These are phyloP conservation scores for Tranzscheliella williamsii DNA, from an alignment of 1,284 basidiomycete genomes.

Conservation along the genomic window DNA sequence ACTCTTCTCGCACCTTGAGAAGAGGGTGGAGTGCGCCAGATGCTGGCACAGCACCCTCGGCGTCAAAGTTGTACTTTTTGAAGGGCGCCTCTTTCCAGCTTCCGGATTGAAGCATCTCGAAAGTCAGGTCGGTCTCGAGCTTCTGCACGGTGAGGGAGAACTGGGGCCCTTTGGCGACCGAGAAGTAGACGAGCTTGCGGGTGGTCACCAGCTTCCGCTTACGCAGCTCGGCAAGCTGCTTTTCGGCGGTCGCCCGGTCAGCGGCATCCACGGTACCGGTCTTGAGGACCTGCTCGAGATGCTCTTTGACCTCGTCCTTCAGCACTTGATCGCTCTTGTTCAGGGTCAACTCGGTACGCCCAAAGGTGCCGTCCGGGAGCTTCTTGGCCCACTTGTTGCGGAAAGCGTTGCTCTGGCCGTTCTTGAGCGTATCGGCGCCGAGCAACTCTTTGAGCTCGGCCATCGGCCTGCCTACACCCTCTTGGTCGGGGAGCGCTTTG, in stretches of 20 bases:
- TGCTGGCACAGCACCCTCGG: slow-evolving; percentile 82
- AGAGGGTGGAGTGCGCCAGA: slow-evolving; percentile 94
- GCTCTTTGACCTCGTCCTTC: slow-evolving; percentile 64
- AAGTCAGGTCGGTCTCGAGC: slow-evolving; percentile 95
- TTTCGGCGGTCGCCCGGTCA: slow-evolving; percentile 71
- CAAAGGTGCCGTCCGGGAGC: slow-evolving; percentile 82
- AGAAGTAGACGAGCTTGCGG: slow-evolving; percentile 88
- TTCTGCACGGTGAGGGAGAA: slow-evolving; percentile 94
- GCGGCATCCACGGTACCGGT: slow-evolving; percentile 69
- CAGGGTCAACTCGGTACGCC: slow-evolving; percentile 66
- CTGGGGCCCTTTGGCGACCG: slow-evolving; percentile 78
- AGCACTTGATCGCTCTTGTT: slow-evolving; percentile 33
- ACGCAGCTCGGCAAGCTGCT: slow-evolving; percentile 66
- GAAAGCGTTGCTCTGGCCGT: slow-evolving; percentile 90
- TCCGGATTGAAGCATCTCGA: slow-evolving; percentile 82
- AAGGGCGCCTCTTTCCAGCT: slow-evolving; percentile 65
- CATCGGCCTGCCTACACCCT: slow-evolving; percentile 43
- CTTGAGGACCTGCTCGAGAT: slow-evolving; percentile 75
- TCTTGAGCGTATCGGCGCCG: slow-evolving; percentile 58
- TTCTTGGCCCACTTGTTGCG: slow-evolving; percentile 97
- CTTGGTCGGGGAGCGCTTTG: slow-evolving; percentile 45
- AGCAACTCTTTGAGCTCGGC: slow-evolving; percentile 48
- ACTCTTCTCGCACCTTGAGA: slow-evolving; percentile 96
- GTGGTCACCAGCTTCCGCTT: slow-evolving; percentile 80
- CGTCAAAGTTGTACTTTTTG: slow-evolving; percentile 99